Conservation (phyloP, 2,329 filamentous ascomycete species). For the Coniosporium tulheliwenetii region DNA sequence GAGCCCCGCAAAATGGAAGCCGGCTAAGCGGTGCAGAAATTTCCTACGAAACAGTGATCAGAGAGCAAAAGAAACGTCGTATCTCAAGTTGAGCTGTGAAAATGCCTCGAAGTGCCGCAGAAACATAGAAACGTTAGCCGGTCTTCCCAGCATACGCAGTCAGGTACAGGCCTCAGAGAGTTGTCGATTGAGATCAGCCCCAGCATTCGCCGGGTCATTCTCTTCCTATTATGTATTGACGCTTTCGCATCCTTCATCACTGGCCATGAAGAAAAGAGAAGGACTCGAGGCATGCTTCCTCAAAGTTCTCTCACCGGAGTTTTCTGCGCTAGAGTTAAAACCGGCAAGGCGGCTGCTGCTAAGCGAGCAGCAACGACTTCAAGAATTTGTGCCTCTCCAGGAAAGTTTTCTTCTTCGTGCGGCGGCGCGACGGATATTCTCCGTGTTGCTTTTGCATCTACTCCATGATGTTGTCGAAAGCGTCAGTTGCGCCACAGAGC, state of each 20-base stretch:
- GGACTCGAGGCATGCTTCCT: not conserved
- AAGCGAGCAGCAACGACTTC: too few relatives aligned
- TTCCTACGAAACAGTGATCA: too few relatives aligned
- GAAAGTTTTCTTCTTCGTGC: slow-evolving; percentile 52
- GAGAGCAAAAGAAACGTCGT: too few relatives aligned
- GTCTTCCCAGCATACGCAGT: not conserved
- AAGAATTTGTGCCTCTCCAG: too few relatives aligned
- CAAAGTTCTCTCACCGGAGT: too few relatives aligned
- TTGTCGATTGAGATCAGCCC: slow-evolving; percentile 18
- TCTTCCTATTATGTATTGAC: slow-evolving; percentile 22
- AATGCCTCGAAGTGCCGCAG: too few relatives aligned
- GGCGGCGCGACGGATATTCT: slow-evolving; percentile 60
- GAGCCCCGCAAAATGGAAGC: too few relatives aligned
- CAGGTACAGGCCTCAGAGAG: slow-evolving; percentile 18
- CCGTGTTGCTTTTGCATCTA: slow-evolving; percentile 60
- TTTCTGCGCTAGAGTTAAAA: too few relatives aligned
- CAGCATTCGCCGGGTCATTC: slow-evolving; percentile 17
- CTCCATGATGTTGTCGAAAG: slow-evolving; percentile 39
- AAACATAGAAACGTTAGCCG: too few relatives aligned
- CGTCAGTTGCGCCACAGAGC: slow-evolving; percentile 67
- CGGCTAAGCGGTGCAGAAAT: too few relatives aligned
- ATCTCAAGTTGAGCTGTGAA: too few relatives aligned
- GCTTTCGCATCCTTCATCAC: slow-evolving; percentile 15
- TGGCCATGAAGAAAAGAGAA: slow-evolving; percentile 15
- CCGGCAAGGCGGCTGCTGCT: too few relatives aligned